Evolutionary conservation across 805 yeast genomes (phyloP), one percentile per base, ranked within the genome.

Genomic region (Starmerella kuoi): DNA sequence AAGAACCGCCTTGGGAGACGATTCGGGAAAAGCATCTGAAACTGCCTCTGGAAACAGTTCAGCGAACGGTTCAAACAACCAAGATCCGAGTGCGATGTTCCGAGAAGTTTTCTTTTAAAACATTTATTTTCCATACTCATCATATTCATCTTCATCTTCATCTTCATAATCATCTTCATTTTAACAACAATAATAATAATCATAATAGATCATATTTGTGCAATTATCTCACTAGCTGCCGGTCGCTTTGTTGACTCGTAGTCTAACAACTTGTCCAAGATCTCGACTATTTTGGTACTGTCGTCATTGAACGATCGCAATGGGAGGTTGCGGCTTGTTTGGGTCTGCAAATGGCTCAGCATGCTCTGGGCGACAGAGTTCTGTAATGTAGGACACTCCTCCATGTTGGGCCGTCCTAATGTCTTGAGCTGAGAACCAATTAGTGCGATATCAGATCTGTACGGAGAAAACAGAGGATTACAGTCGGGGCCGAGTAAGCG

Each of bases 361-460:
- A 40, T 31, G 35, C 11, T 23, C 32, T 40, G 53, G 41, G 33
- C 51, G 34, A 25, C 41, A 38, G 41, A 31, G 25, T 25, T 42
- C 27, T 17, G 25, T 23, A 39, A 42, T 33, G 35, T 50, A 39
- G 37, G 62, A 51, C 61, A 50, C 1, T 40, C 37, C 2, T 6
- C 12, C 4, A 42, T 2, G 7, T 22, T 70, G 0, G 70, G 65
- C 73, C 74, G 68, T 18, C 93, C 94, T 53, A 82, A 73, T 2
- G 59, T 61, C 14, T 61, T 55, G 49, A 79, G 70, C 1, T 79
- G 71, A 17, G 70, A 62, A 7, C 70, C 62, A n/a, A 78, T 62
- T 15, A 83, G 62, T 3, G 69, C 65, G 35, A 83, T 62, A 51
- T 83, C 93, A 46, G 74, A 72, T 19, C 61, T 56, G 26, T 61